These are phyloP conservation scores for Chalciporus sp. DNA, from an alignment of 1,284 basidiomycete genomes.

Conservation along the genomic window DNA sequence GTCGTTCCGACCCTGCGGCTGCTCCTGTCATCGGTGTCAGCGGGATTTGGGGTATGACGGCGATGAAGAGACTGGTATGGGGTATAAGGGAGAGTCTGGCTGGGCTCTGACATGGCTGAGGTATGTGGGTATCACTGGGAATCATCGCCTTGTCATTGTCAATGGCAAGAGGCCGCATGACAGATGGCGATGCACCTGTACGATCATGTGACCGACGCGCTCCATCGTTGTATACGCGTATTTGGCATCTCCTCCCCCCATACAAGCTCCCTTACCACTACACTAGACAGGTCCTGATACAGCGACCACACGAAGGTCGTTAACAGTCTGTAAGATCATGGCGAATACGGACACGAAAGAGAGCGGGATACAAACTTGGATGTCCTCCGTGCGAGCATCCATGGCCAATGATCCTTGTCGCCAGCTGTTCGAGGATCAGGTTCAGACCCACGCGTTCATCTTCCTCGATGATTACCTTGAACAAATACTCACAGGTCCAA, in stretches of 20 bases:
- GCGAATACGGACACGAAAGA: constrained; percentile 10
- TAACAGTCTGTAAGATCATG: constrained; percentile 13
- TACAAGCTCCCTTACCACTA: too few species aligned
- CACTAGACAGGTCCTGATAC: not conserved
- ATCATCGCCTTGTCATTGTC: not conserved
- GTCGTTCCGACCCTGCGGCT: not conserved
- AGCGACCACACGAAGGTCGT: not conserved
- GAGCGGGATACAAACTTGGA: constrained; percentile 58
- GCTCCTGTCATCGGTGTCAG: not conserved
- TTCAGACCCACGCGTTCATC: constrained; percentile 71
- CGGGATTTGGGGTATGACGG: not conserved
- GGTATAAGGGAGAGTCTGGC: not conserved
- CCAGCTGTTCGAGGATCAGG: constrained; percentile 67
- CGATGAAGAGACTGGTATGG: not conserved
- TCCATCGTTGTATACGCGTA: constrained; percentile 14
- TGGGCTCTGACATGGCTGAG: constrained; percentile 14
- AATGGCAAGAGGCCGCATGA: too few species aligned
- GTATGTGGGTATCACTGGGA: not conserved
- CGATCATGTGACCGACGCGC: constrained; percentile 36
- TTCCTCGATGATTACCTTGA: constrained; percentile 80
- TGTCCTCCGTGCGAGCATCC: constrained; percentile 60
- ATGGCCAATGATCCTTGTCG: constrained; percentile 75
- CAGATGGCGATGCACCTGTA: constrained; percentile 6
- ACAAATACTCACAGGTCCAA: constrained; percentile 64
- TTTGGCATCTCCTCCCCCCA: constrained; percentile 11